phyloP scores from a whole-genome alignment of 208 protist species.

The Naegleria lovaniensis region DNA sequence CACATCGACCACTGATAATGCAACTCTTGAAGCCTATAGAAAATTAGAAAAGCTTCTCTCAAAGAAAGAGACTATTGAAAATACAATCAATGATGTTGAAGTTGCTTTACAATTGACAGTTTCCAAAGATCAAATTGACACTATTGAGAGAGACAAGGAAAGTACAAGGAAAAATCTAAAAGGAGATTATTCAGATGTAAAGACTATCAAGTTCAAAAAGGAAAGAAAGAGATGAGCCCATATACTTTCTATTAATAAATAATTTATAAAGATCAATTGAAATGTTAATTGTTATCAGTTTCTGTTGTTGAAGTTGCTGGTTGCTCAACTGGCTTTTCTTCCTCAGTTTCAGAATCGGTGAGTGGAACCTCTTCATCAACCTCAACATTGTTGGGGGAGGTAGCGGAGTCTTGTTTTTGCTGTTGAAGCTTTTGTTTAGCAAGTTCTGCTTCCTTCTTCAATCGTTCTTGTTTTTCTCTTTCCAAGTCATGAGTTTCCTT shows the following conservation, averaged over 20 bases:
- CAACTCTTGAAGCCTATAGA: background rate
- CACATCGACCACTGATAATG: background rate
- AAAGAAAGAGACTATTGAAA: background rate
- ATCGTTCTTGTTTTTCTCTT: background rate
- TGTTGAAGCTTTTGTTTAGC: background rate
- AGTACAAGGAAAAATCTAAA: background rate
- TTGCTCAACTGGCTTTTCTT: no score
- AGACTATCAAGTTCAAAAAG: background rate
- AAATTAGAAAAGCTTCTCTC: background rate
- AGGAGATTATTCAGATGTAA: background rate
- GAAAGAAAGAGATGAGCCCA: conserved; percentile 19
- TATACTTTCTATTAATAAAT: no score
- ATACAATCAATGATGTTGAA: conserved; percentile 4
- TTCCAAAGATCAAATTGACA: background rate
- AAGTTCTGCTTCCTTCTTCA: background rate
- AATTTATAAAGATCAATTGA: no score
- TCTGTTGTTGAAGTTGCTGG: no score
- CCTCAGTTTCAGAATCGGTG: no score
- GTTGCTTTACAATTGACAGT: background rate
- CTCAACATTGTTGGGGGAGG: no score
- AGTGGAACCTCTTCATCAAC: no score
- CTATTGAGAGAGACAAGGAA: background rate
- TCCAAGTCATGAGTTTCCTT: background rate
- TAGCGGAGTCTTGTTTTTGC: no score
- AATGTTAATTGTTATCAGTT: no score